A percentile compares a stretch with the other conserved stretches of the same genome.
Evolutionary conservation across 495 filamentous ascomycete genomes (phyloP).

Genomic region (Penicillium simplicissimum): DNA sequence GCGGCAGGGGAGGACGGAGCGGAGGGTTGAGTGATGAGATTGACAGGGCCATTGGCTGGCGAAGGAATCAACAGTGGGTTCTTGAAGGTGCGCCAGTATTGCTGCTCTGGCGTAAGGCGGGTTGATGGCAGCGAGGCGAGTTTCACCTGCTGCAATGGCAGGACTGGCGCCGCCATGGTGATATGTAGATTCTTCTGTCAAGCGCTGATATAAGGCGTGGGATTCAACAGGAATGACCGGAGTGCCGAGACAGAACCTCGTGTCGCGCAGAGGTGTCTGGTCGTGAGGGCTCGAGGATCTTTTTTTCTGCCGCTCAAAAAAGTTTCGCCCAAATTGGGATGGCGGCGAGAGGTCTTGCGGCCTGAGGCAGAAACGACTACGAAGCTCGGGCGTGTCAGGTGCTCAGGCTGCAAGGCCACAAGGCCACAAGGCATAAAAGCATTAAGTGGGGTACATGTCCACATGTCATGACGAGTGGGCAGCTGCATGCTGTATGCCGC

Average conservation of each 20-base stretch:
- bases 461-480: neutral
- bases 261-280: slow-evolving; percentile 13
- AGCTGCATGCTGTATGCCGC: neutral
- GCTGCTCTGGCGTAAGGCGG: slow-evolving; percentile 76
- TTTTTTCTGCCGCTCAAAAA: slow-evolving; percentile 40
- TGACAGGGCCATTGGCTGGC: slow-evolving; percentile 79
- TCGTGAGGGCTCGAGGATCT: slow-evolving; percentile 29
- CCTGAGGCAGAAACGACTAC: slow-evolving; percentile 16
- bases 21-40: slow-evolving; percentile 80
- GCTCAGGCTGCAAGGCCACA: neutral
- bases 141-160: slow-evolving; percentile 79
- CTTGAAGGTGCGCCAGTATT: slow-evolving; percentile 92
- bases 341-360: slow-evolving; percentile 20
- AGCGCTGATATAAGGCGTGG: neutral
- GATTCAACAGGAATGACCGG: neutral
- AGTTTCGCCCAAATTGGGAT: slow-evolving; percentile 28
- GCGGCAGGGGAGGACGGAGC: slow-evolving; percentile 48
- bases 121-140: slow-evolving; percentile 61
- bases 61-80: slow-evolving; percentile 85
- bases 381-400: no score
- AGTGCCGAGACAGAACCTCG: slow-evolving; percentile 7
- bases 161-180: slow-evolving; percentile 85
- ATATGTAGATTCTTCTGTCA: slow-evolving; percentile 7
- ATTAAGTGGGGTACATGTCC: neutral
- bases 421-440: neutral